Evolutionary conservation across 805 yeast genomes (phyloP), one percentile per base, ranked within the genome.

Genomic region (Saccharomyces kudriavzevii): DNA sequence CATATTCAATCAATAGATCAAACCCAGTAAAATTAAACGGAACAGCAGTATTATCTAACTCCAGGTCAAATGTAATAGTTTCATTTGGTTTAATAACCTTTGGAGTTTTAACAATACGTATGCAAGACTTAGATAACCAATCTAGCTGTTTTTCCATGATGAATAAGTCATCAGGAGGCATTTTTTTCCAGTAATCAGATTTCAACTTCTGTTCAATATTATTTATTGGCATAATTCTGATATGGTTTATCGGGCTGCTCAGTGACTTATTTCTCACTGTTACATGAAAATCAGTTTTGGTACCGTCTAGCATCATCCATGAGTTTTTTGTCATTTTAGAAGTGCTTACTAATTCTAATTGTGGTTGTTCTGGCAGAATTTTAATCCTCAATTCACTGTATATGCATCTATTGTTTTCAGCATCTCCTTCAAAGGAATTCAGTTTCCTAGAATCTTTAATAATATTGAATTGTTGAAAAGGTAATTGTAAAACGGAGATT

Each of bases 241-340:
- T 50, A 49, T 62, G 61, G 48, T 67, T 65, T 5, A 67, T 63
- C 0, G 60, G 48, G 30, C 66, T 59, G 20, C 54, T 55, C 17
- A 67, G 47, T 0, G 72, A 68, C 30, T 59, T 61, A 51, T 68
- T 68, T n/a, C 62, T 56, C 29, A 68, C 20, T 10, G 55, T 57
- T 8, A 68, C 40, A 5, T 54, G 43, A 48, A 65, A 56, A 10
- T 45, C 52, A 17, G 56, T 57, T 40, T 57, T 61, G 11, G 70
- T 61, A 6, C 71, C 72, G 54, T 68, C 70, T 13, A 66, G 52
- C 56, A 66, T 59, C 69, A 68, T 67, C 55, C 62, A 57, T 5
- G 64, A 58, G 40, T 61, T 64, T 24, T 60, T 63, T 4, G 63
- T 54, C 47, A 64, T 55, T 10, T 58, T 54, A n/a, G 60, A 52